These are phyloP conservation scores for Metschnikowia arizonensis DNA, from an alignment of 805 yeast genomes.

Conservation along the genomic window DNA sequence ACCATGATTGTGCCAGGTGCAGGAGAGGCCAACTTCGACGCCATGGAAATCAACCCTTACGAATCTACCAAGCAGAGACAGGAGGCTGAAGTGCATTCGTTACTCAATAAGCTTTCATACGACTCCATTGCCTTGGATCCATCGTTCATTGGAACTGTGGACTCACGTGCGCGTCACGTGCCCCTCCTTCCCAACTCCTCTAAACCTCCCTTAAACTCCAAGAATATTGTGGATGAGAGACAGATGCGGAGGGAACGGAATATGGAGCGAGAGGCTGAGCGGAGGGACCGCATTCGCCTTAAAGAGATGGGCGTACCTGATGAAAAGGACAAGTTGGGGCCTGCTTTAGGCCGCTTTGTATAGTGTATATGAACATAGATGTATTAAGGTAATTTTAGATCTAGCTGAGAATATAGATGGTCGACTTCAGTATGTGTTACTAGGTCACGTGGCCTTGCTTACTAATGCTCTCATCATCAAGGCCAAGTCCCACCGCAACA, in stretches of 20 bases:
- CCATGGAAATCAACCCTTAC: constrained; percentile 87
- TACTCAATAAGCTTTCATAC: constrained; percentile 84
- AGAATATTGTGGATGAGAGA: constrained; percentile 80
- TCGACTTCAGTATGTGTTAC: no score
- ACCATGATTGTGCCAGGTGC: constrained; percentile 92
- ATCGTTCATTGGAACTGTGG: constrained; percentile 76
- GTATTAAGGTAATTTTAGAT: no score
- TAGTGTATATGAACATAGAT: not conserved
- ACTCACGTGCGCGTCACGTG: constrained; percentile 56
- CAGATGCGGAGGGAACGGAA: constrained; percentile 72
- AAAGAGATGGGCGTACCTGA: constrained; percentile 19
- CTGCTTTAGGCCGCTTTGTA: constrained; percentile 19
- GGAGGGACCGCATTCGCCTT: constrained; percentile 43
- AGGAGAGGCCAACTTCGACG: constrained; percentile 97
- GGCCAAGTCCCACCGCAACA: constrained; percentile 12
- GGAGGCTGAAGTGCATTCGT: constrained; percentile 80
- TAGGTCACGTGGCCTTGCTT: not conserved
- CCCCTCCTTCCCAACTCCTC: constrained; percentile 29
- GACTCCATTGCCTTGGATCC: constrained; percentile 94
- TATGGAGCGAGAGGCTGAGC: constrained; percentile 66
- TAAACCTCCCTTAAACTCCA: not conserved
- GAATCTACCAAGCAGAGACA: constrained; percentile 91
- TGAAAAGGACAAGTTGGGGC: constrained; percentile 19
- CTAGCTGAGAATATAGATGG: no score
- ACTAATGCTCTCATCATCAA: constrained; percentile 1